These are phyloP conservation scores for Colletotrichum sp. DNA, from an alignment of 2,329 filamentous ascomycete genomes.

Conservation along the genomic window DNA sequence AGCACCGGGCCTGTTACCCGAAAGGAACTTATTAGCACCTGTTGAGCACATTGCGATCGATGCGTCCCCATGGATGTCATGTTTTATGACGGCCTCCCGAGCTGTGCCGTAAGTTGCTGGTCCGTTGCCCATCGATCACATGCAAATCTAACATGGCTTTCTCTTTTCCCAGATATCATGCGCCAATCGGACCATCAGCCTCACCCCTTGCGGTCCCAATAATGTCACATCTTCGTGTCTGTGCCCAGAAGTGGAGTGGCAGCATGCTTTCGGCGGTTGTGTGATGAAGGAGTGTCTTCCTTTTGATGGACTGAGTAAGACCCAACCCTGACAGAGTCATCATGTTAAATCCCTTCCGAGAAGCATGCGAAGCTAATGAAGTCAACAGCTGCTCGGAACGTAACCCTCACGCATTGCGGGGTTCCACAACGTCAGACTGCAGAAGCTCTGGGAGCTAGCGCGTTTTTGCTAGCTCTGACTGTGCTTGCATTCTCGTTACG, in stretches of 20 bases:
- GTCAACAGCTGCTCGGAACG: neutral
- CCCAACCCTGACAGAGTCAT: neutral
- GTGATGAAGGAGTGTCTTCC: neutral
- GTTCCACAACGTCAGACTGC: neutral
- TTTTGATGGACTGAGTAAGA: neutral
- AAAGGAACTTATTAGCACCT: neutral
- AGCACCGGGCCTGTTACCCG: neutral
- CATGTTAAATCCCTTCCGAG: neutral
- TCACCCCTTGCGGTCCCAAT: neutral
- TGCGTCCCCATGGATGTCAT: neutral
- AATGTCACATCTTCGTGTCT: neutral
- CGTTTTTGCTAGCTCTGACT: neutral
- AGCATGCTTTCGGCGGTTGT: neutral
- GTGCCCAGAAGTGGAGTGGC: neutral
- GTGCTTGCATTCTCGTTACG: fast-evolving
- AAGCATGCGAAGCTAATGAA: neutral
- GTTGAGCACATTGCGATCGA: neutral
- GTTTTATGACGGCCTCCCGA: neutral
- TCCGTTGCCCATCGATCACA: neutral
- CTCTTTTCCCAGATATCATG: neutral
- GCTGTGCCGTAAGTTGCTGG: neutral
- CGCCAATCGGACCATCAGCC: neutral
- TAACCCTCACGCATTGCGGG: neutral
- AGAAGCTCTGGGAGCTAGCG: neutral
- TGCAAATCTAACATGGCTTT: neutral